Conservation (phyloP, 2,329 filamentous ascomycete genomes). For the Neofusicoccum sp. region DNA sequence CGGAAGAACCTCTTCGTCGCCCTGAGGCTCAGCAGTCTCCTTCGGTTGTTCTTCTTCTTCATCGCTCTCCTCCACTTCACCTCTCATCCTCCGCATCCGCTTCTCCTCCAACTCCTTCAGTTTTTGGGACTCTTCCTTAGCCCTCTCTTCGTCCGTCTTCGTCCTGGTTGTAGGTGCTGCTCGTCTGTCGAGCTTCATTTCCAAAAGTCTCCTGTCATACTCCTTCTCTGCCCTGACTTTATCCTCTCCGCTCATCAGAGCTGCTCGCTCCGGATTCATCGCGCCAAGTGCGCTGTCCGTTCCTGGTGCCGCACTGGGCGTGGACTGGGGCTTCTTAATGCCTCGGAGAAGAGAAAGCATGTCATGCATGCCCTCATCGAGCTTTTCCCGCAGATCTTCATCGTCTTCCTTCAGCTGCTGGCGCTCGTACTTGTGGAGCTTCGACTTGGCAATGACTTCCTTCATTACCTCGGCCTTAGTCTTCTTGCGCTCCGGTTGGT, state of each 20-base stretch:
- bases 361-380: constrained; percentile 79
- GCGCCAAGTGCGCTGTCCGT: constrained; percentile 34
- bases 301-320: constrained; percentile 39
- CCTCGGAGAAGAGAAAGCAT: constrained; percentile 69
- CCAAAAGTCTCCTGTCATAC: constrained; percentile 80
- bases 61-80: constrained; percentile 70
- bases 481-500: constrained; percentile 80
- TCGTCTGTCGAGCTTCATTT: constrained; percentile 79
- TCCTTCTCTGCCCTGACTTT: constrained; percentile 69
- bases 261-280: constrained; percentile 62
- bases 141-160: constrained; percentile 86
- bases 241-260: constrained; percentile 61
- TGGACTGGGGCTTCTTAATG: constrained; percentile 50
- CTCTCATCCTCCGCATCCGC: constrained; percentile 81
- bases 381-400: constrained; percentile 76
- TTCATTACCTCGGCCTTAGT: constrained; percentile 97
- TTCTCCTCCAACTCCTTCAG: constrained; percentile 81
- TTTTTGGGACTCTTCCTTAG: constrained; percentile 71
- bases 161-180: constrained; percentile 83
- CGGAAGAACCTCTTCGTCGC: constrained; percentile 31
- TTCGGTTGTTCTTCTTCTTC: constrained; percentile 55
- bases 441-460: constrained; percentile 96
- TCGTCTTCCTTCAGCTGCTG: constrained; percentile 92
- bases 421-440: constrained; percentile 89
- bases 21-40: constrained; percentile 26